phyloP scores from a whole-genome alignment of 805 yeast species.

The Lachancea cidri region DNA sequence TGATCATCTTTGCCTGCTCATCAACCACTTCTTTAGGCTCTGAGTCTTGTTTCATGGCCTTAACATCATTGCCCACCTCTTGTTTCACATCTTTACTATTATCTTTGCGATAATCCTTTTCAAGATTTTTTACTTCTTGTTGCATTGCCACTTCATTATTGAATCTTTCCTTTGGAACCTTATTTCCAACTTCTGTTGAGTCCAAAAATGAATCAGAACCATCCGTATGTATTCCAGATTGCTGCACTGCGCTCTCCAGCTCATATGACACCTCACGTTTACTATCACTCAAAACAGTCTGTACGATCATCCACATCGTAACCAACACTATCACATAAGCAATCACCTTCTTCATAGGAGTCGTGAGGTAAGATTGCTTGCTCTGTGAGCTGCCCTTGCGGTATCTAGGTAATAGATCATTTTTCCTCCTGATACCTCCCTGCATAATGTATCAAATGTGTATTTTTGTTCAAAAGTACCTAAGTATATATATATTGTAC shows the following conservation, averaged over 20 bases:
- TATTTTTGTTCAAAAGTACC: not conserved
- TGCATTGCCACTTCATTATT: conserved; percentile 30
- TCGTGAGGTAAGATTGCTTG: conserved; percentile 33
- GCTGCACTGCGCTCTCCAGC: conserved; percentile 20
- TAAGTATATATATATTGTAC: too few relatives aligned
- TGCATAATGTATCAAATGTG: conserved; percentile 18
- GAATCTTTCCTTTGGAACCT: conserved; percentile 21
- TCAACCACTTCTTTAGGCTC: conserved; percentile 6
- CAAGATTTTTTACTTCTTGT: conserved; percentile 25
- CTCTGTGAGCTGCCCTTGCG: conserved; percentile 20
- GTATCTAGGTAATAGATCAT: conserved; percentile 39
- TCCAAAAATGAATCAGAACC: conserved; percentile 17
- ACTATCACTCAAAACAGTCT: conserved; percentile 23
- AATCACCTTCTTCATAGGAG: conserved; percentile 44
- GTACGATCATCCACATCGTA: conserved; percentile 32
- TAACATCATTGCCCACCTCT: conserved; percentile 11
- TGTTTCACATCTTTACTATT: conserved; percentile 4
- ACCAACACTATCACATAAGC: conserved; percentile 35
- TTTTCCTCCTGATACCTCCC: conserved; percentile 32
- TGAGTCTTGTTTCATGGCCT: conserved; percentile 9
- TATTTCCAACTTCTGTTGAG: conserved; percentile 12
- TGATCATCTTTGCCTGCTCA: conserved; percentile 11
- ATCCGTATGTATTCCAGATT: conserved; percentile 6
- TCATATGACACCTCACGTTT: conserved; percentile 19
- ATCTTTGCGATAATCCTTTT: conserved; percentile 18